These are phyloP conservation scores for Austropuccinia psidii DNA, from an alignment of 1,284 basidiomycete genomes.

Conservation along the genomic window DNA sequence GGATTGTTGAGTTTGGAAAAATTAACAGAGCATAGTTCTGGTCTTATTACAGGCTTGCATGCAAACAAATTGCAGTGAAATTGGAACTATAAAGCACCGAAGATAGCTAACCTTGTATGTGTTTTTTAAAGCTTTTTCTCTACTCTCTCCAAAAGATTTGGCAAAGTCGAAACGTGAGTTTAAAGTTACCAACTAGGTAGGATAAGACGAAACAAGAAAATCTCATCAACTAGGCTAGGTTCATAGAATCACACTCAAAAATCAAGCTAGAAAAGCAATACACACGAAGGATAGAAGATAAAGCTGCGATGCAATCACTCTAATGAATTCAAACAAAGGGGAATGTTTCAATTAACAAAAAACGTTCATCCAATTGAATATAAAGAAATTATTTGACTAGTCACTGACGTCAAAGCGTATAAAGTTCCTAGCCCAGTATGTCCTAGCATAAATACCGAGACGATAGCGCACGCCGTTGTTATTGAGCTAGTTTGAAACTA, in stretches of 20 bases:
- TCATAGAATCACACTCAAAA: neutral
- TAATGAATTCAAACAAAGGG: neutral
- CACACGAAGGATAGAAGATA: conserved; percentile 26
- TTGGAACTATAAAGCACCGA: no score
- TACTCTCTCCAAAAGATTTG: conserved; percentile 20
- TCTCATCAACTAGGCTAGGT: neutral
- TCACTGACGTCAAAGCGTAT: conserved; percentile 15
- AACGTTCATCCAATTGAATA: no score
- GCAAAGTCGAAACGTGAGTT: conserved; percentile 29
- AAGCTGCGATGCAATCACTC: conserved; percentile 12
- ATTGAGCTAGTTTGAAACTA: neutral
- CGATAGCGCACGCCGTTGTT: conserved; percentile 16
- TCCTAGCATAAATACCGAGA: conserved; percentile 12
- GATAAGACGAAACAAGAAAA: neutral
- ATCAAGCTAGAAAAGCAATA: no score
- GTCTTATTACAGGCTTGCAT: no score
- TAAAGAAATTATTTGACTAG: no score
- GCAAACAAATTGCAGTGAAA: no score
- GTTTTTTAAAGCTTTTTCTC: conserved; percentile 16
- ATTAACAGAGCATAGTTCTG: neutral
- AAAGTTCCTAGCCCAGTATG: conserved; percentile 17
- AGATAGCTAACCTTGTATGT: conserved; percentile 12
- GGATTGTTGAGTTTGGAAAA: no score
- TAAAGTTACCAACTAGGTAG: conserved; percentile 23
- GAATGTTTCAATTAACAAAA: neutral